Base-by-base conservation (phyloP, 257 asterid genomes). In the Solanum tarijense region DNA sequence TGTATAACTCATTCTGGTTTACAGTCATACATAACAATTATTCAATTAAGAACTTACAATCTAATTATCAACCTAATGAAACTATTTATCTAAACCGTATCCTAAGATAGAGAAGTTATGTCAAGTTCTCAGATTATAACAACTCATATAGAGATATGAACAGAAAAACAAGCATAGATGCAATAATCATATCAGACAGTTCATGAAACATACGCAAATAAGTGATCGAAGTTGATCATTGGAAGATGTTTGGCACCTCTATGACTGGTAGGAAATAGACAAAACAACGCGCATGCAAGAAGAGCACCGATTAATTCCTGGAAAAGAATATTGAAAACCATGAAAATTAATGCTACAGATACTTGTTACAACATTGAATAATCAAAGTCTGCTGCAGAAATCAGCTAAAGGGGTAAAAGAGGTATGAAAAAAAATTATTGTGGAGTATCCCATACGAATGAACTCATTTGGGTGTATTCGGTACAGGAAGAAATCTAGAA, bases 261-360 rank as follows among this genome's bases (percentile, higher is more conserved):
- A 87, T 91, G 60, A 88, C 89, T 86, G 87, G 92, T 83, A 41
- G 98, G 98, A 92, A 93, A 97, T 92, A 97, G 90, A 91, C 98
- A 94, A 92, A 96, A 96, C 83, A 95, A 93, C 48, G 98, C 89
- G 88, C 99, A 95, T 52, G 88, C 93, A 88, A 96, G 95, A 86
- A 96, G 94, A 87, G 98, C 96, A 48, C 95, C 98, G 43, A 95
- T 90, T 94, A 96, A 90, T 89, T 96, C 99, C 98, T 96, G 96
- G 89, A 88, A 88, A 83, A 75, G 2, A 84, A 82, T 0, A 82
- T 48, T 6, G 5, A 10, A 14, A 86, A 60, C 21, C 78, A 84
- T 38, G 72, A 72, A 9, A 52, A 31, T 14, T 20, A 25, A 31
- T 48, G 41, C 12, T 82, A 82, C 86, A 82, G 39, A 48, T 31